phyloP scores from a whole-genome alignment of 1,284 basidiomycete genomes.

The Trichosporon ovoides region DNA sequence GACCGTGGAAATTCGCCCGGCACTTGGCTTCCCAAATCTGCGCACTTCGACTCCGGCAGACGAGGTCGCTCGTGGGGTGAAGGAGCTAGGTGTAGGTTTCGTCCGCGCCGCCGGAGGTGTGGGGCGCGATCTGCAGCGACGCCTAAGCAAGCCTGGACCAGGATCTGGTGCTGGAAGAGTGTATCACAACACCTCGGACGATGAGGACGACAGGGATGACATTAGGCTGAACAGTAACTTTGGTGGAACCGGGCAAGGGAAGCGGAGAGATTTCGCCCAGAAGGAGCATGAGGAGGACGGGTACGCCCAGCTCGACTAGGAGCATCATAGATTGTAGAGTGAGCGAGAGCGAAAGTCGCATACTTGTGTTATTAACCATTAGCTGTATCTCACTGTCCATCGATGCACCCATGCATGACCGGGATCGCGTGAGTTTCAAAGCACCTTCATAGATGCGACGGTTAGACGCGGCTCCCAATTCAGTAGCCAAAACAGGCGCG shows the following conservation, averaged over 20 bases:
- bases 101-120: slow-evolving; percentile 5
- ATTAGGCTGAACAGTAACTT: background rate
- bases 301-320: slow-evolving; percentile 19
- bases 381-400: too few species aligned
- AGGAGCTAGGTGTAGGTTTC: slow-evolving; percentile 14
- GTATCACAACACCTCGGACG: background rate
- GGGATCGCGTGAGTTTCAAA: too few species aligned
- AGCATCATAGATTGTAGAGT: too few species aligned
- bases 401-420: too few species aligned
- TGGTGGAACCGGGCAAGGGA: background rate
- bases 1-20: slow-evolving; percentile 59
- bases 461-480: too few species aligned
- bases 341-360: too few species aligned
- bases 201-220: background rate
- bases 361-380: too few species aligned
- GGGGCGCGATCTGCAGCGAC: slow-evolving; percentile 4
- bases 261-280: background rate
- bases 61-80: slow-evolving; percentile 17
- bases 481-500: too few species aligned
- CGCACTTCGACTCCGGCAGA: slow-evolving; percentile 20
- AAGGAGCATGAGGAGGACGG: slow-evolving; percentile 11
- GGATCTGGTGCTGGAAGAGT: background rate
- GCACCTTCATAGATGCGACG: too few species aligned
- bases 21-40: slow-evolving; percentile 25
- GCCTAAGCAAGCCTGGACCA: slow-evolving; percentile 1